Evolutionary conservation across 1,284 basidiomycete genomes (phyloP).

Genomic region (Apiotrichum domesticum): DNA sequence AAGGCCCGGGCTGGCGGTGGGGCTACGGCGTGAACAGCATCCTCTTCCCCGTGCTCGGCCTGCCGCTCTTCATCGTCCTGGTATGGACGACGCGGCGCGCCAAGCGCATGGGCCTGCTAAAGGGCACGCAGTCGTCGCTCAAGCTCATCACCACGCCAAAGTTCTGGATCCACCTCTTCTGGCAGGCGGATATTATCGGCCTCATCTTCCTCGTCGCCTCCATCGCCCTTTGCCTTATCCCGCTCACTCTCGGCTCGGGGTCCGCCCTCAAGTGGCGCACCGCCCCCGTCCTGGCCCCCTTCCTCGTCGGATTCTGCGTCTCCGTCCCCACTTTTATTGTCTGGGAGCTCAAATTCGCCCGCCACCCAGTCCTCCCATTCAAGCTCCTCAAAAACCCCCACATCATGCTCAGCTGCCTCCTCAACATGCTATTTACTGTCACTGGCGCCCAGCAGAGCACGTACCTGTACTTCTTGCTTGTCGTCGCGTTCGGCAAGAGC

Average conservation of each 20-base stretch:
- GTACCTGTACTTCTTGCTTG: constrained; percentile 41
- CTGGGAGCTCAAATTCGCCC: constrained; percentile 42
- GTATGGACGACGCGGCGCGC: constrained; percentile 40
- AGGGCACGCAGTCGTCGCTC: constrained; percentile 28
- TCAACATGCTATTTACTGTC: constrained; percentile 31
- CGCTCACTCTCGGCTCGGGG: constrained; percentile 44
- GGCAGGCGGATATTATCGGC: constrained; percentile 46
- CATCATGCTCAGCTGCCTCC: constrained; percentile 40
- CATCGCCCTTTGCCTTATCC: constrained; percentile 33
- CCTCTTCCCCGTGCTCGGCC: constrained; percentile 9
- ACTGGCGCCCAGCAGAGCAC: constrained; percentile 37
- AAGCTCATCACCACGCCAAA: constrained; percentile 1
- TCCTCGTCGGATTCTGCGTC: constrained; percentile 40
- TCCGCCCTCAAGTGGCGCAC: constrained; percentile 26
- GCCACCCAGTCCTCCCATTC: constrained; percentile 45
- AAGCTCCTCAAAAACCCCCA: constrained; percentile 42
- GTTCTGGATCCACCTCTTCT: constrained; percentile 35
- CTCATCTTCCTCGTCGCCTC: constrained; percentile 30
- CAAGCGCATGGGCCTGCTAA: constrained; percentile 27
- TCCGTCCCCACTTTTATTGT: constrained; percentile 39
- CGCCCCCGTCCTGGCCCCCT: constrained; percentile 40
- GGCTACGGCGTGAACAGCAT: constrained; percentile 48
- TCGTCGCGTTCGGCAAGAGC: constrained; percentile 40
- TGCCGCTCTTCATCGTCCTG: constrained; percentile 34
- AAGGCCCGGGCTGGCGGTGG: constrained; percentile 51